Percentiles rank a stretch among this genome's conserved stretches.
Conservation (phyloP, 805 yeast genomes). For the Yarrowia porcina region DNA sequence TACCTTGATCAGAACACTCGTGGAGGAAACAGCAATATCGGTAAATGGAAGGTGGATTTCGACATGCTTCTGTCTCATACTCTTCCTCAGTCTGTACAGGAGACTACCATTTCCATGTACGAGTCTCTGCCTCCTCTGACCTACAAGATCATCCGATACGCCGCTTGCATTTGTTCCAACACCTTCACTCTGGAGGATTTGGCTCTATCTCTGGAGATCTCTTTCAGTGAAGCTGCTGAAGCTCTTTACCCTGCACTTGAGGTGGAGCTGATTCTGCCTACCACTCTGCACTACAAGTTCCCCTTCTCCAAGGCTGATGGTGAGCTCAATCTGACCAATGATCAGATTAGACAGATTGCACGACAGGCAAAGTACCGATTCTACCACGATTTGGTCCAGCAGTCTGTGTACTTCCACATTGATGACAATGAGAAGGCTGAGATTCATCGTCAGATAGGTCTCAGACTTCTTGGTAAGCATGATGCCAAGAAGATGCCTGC, state of each 20-base stretch:
- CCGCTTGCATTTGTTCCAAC: slow-evolving; percentile 44
- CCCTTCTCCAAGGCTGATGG: slow-evolving; percentile 44
- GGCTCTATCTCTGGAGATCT: slow-evolving; percentile 40
- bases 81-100: slow-evolving; percentile 28
- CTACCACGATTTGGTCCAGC: slow-evolving; percentile 44
- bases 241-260: slow-evolving; percentile 41
- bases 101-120: slow-evolving; percentile 30
- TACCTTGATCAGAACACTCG: slow-evolving; percentile 24
- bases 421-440: slow-evolving; percentile 35
- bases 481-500: slow-evolving; percentile 32
- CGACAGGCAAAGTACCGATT: slow-evolving; percentile 42
- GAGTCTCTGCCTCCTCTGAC: slow-evolving; percentile 33
- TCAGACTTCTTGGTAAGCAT: slow-evolving; percentile 39
- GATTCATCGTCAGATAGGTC: slow-evolving; percentile 44
- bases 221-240: slow-evolving; percentile 39
- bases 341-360: slow-evolving; percentile 40
- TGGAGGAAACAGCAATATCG: slow-evolving; percentile 20
- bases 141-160: slow-evolving; percentile 40
- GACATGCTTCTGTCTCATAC: slow-evolving; percentile 25
- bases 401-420: slow-evolving; percentile 37
- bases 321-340: slow-evolving; percentile 35
- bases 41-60: slow-evolving; percentile 32
- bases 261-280: slow-evolving; percentile 40
- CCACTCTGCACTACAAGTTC: slow-evolving; percentile 46
- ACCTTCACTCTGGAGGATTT: slow-evolving; percentile 42